Evolutionary conservation across 2,329 filamentous ascomycete species (phyloP), one percentile per base, ranked within the genome.

Genomic region (Aspergillus fijiensis): DNA sequence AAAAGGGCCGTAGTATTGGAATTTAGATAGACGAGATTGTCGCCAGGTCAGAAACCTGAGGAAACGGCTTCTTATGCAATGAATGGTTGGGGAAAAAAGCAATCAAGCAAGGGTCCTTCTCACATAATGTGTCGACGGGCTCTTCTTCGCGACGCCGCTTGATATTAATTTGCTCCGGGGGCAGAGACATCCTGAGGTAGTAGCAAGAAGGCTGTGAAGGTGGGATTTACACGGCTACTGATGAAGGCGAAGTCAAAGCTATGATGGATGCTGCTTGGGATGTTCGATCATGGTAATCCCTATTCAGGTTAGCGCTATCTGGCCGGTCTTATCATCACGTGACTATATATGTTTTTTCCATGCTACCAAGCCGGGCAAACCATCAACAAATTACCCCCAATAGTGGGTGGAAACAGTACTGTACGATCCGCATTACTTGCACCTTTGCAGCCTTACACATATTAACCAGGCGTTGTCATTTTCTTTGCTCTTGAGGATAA

Each of bases 121-220:
- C 79, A 82, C 80, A 81, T 53, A 85, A 74, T 23, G 80, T 78
- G 61, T 85, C 83, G n/a, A 84, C 79, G 3, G 84, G 82, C 51
- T 83, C 81, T 57, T 86, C 83, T 58, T 81, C 79, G 58, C 83
- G 80, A 64, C 84, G 82, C 58, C 84, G 79, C 73, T 86, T 86
- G 69, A 86, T 80, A 25, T 78, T 80, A 54, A 83, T 81, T 47
- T 80, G 77, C 57, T 82, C 80, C 47, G 81, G 81, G 49, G 80
- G 79, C 45, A 79, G 67, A 29, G 79, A 59, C 80, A 82, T 82
- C 6, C 23, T 58, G 50, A 23, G 25, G 5, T 29, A 35, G 11
- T 29, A 53, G 23, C 12, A 7, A 21, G 27, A 31, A 3, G 19
- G 21, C 16, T 9, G 35, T 49, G 31, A 25, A 6, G 57, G 6